A percentile compares a stretch with the other conserved stretches of the same genome.
Conservation (phyloP, 805 yeast species). For the Starmerella kuoi region DNA sequence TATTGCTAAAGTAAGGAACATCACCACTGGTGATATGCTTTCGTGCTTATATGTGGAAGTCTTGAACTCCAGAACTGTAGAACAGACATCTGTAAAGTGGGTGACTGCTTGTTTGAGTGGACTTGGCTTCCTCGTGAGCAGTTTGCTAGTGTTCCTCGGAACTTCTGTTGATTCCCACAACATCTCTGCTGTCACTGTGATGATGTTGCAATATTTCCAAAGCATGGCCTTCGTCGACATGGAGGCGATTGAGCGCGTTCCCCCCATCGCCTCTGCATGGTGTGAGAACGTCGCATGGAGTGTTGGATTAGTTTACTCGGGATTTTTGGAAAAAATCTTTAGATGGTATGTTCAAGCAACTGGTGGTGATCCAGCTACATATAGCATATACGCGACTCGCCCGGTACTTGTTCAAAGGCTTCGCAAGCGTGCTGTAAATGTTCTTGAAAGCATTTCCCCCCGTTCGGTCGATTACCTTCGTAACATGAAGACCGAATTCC, state of each 20-base stretch:
- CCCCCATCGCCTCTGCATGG: slow-evolving; percentile 91
- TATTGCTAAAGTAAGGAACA: slow-evolving; percentile 36
- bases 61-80: slow-evolving; percentile 65
- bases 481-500: neutral
- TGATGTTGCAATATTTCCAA: slow-evolving; percentile 79
- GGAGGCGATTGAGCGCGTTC: slow-evolving; percentile 75
- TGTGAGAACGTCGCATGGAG: slow-evolving; percentile 89
- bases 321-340: slow-evolving; percentile 74
- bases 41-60: slow-evolving; percentile 71
- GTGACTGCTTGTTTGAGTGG: slow-evolving; percentile 88
- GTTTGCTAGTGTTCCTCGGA: slow-evolving; percentile 70
- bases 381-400: slow-evolving; percentile 43
- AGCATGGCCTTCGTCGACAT: slow-evolving; percentile 71
- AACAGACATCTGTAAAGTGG: slow-evolving; percentile 79
- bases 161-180: slow-evolving; percentile 83
- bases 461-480: slow-evolving; percentile 11
- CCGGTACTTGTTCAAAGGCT: slow-evolving; percentile 65
- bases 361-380: slow-evolving; percentile 71
- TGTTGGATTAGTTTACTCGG: slow-evolving; percentile 70
- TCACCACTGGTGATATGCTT: slow-evolving; percentile 33
- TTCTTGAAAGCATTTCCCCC: slow-evolving; percentile 3
- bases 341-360: slow-evolving; percentile 92
- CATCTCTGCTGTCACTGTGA: slow-evolving; percentile 73
- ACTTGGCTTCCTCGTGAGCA: slow-evolving; percentile 71
- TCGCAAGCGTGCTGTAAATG: slow-evolving; percentile 8